Percentiles rank a stretch among this genome's conserved stretches.
These are phyloP conservation scores for Scheffersomyces parashehatae DNA, from an alignment of 1,139 yeast species.

Conservation along the genomic window DNA sequence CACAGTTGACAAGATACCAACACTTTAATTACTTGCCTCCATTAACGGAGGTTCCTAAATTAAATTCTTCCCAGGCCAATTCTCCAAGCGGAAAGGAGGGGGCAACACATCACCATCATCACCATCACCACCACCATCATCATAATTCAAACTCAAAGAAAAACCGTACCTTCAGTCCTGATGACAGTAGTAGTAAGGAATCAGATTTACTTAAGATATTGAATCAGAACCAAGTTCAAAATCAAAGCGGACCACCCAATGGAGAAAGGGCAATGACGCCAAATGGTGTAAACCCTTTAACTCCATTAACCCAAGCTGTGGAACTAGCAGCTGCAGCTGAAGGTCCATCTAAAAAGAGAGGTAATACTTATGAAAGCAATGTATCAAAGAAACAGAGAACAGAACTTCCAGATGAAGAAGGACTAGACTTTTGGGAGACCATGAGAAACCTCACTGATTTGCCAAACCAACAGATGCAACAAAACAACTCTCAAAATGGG, in stretches of 20 bases:
- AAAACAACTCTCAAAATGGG: neutral
- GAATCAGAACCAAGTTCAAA: constrained; percentile 19
- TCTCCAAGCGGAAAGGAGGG: constrained; percentile 12
- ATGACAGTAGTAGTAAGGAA: constrained; percentile 23
- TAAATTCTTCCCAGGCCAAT: constrained; percentile 53
- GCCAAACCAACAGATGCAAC: constrained; percentile 26
- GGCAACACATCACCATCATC: constrained; percentile 24
- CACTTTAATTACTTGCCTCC: constrained; percentile 78
- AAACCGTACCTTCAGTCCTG: neutral
- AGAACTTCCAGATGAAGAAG: constrained; percentile 35
- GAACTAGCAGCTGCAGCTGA: constrained; percentile 43
- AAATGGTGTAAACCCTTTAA: constrained; percentile 23
- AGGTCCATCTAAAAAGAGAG: constrained; percentile 12
- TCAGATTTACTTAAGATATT: constrained; percentile 44
- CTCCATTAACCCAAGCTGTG: constrained; percentile 48
- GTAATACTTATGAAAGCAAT: constrained; percentile 6
- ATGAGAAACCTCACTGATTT: constrained; percentile 51
- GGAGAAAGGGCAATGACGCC: neutral
- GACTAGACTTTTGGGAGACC: constrained; percentile 70
- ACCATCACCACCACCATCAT: constrained; percentile 32
- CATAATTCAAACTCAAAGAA: constrained; percentile 12
- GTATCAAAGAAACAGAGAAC: constrained; percentile 13
- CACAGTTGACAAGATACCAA: constrained; percentile 58
- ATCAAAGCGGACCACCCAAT: neutral
- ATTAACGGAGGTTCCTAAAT: constrained; percentile 66